Conservation (phyloP, 805 yeast species). For the Isabelozyma rhagii region DNA sequence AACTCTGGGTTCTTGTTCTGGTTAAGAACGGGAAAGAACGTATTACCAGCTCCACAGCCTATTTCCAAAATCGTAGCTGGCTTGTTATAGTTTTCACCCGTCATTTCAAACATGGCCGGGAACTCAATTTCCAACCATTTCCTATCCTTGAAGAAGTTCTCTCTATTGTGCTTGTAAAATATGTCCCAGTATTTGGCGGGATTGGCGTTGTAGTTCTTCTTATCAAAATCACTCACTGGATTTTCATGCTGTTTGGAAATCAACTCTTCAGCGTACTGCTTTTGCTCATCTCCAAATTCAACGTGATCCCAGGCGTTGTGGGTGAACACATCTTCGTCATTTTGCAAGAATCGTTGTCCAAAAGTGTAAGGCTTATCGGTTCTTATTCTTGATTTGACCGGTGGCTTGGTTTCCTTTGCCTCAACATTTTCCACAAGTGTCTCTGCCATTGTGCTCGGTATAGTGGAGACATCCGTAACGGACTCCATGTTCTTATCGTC, state of each 20-base stretch:
- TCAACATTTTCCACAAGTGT: not conserved
- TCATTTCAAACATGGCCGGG: conserved; percentile 77
- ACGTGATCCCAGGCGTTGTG: conserved; percentile 98
- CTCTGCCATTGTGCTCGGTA: not conserved
- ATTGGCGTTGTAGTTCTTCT: conserved; percentile 68
- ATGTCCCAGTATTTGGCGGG: conserved; percentile 96
- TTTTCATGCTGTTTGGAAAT: conserved; percentile 69
- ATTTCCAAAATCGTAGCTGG: conserved; percentile 77
- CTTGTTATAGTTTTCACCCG: conserved; percentile 63
- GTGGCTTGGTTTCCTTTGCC: conserved; percentile 35
- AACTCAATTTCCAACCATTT: conserved; percentile 96
- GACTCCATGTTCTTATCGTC: not conserved
- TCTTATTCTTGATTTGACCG: conserved; percentile 61
- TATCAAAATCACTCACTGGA: conserved; percentile 90
- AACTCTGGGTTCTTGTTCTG: conserved; percentile 81
- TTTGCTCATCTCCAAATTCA: conserved; percentile 93
- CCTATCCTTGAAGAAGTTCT: conserved; percentile 93
- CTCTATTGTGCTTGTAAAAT: conserved; percentile 85
- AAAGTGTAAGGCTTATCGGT: conserved; percentile 89
- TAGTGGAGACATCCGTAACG: not conserved
- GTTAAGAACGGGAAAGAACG: conserved; percentile 83
- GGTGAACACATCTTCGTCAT: conserved; percentile 79
- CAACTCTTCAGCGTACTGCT: conserved; percentile 67
- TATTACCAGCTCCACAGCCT: conserved; percentile 98
- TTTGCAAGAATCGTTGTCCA: conserved; percentile 76